These are phyloP conservation scores for Curvularia spicifera DNA, from an alignment of 2,329 filamentous ascomycete genomes.

Conservation along the genomic window DNA sequence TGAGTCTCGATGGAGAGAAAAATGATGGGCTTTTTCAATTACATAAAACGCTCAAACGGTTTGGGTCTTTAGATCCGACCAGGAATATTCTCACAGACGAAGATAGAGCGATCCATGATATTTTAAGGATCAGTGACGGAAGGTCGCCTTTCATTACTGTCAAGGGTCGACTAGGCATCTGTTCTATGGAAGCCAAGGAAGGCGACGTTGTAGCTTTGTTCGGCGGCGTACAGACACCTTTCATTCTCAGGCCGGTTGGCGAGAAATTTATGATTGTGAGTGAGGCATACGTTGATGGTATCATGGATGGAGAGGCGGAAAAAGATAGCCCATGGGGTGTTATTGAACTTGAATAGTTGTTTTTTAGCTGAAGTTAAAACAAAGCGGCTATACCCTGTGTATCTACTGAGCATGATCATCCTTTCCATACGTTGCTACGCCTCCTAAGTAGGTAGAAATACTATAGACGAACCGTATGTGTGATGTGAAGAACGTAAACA, in stretches of 20 bases:
- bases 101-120: too few species aligned
- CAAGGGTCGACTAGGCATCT: constrained; percentile 21
- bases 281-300: constrained; percentile 30
- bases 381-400: not conserved
- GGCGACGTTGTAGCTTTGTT: constrained; percentile 24
- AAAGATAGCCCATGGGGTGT: not conserved
- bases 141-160: constrained; percentile 20
- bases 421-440: not conserved
- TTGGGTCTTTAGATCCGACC: too few species aligned
- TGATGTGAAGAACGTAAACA: too few species aligned
- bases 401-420: not conserved
- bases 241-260: constrained; percentile 16
- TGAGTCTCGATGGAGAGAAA: not conserved
- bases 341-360: not conserved
- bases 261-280: constrained; percentile 17
- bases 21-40: not conserved
- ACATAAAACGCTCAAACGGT: too few species aligned
- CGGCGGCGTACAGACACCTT: constrained; percentile 22
- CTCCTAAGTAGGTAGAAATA: not conserved
- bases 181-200: constrained; percentile 9
- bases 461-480: too few species aligned
- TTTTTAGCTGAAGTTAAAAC: not conserved
- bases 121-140: not conserved
- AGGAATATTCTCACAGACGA: fast-evolving
- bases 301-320: constrained; percentile 29